Base-by-base conservation (phyloP, 345 rosid species). In the Lepidium didymum region DNA sequence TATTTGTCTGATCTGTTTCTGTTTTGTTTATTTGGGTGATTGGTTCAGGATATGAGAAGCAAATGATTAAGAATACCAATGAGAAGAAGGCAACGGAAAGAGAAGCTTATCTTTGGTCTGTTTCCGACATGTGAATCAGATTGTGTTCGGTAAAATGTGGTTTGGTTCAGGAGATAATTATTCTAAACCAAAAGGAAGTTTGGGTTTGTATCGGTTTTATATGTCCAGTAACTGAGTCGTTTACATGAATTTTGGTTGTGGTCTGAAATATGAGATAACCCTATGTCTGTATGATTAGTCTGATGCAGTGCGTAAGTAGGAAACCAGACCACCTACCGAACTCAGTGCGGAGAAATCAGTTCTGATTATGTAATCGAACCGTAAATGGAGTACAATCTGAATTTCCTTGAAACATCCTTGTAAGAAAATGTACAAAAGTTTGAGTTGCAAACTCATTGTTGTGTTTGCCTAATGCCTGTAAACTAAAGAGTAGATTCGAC, bases 31-130 rank as follows among this genome's bases (percentile, higher is more conserved):
- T 51, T 57, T 23, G 18, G 16, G 31, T 64, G 23, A 44, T 37
- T 57, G 67, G 49, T 58, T 15, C 70, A 90, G 98, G 99, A 16
- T 81, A 65, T 59, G 99, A 94, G 85, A 89, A 89, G 77, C 56
- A 77, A 37, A 25, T 85, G 84, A 84, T 91, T 73, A 79, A 74
- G 58, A 85, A 83, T 72, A 13, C 14, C 31, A 94, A 86, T 37
- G 96, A 94, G 78, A 94, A 83, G 59, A 78, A 62, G 72, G 99
- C 99, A 31, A 87, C 96, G 0, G 92, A 94, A 67, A 80, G 70
- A 68, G 99, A 94, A 75, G 97, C 97, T 42, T 94, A 91, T 70
- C 85, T 91, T 4, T 94, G 99, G 99, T 81, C 97, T 6, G 95
- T 89, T 10, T 73, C 99, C 1, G 99, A 94, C 34, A 91, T 91